A percentile compares a stretch with the other conserved stretches of the same genome.
phyloP scores from a whole-genome alignment of 768 basidiomycete species.

The Tylopilus balloui region DNA sequence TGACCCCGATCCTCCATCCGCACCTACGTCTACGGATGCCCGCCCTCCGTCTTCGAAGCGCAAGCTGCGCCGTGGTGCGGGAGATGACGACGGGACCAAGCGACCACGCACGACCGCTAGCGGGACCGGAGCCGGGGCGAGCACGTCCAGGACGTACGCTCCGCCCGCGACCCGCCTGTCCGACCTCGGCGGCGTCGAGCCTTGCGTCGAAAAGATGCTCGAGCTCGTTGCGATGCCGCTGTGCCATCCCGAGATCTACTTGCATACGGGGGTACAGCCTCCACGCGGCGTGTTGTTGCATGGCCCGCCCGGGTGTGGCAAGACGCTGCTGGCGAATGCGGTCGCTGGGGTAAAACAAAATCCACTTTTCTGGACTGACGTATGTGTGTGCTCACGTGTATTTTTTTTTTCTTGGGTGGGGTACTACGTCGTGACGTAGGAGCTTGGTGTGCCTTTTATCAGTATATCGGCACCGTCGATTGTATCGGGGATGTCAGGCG shows the following conservation, averaged over 20 bases:
- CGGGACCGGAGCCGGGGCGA: constrained; percentile 20
- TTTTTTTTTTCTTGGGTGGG: no score
- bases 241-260: constrained; percentile 91
- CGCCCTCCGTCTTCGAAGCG: constrained; percentile 47
- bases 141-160: constrained; percentile 38
- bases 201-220: constrained; percentile 86
- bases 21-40: constrained; percentile 1
- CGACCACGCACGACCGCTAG: constrained; percentile 38
- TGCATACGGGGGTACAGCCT: constrained; percentile 88
- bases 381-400: neutral
- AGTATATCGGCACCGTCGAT: constrained; percentile 92
- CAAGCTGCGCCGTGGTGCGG: constrained; percentile 50
- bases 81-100: constrained; percentile 51
- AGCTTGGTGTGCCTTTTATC: constrained; percentile 90
- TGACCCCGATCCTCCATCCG: neutral
- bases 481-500: constrained; percentile 97
- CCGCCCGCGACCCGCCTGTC: constrained; percentile 76
- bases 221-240: constrained; percentile 97
- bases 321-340: constrained; percentile 90
- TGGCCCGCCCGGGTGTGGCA: constrained; percentile 96
- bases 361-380: constrained; percentile 3
- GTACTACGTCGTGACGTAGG: constrained; percentile 46
- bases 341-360: constrained; percentile 92
- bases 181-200: constrained; percentile 83
- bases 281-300: constrained; percentile 90